A percentile compares a stretch with the other conserved stretches of the same genome.
These are phyloP conservation scores for Plasmodium falciparum DNA, from an alignment of 169 alveolate genomes.

Conservation along the genomic window DNA sequence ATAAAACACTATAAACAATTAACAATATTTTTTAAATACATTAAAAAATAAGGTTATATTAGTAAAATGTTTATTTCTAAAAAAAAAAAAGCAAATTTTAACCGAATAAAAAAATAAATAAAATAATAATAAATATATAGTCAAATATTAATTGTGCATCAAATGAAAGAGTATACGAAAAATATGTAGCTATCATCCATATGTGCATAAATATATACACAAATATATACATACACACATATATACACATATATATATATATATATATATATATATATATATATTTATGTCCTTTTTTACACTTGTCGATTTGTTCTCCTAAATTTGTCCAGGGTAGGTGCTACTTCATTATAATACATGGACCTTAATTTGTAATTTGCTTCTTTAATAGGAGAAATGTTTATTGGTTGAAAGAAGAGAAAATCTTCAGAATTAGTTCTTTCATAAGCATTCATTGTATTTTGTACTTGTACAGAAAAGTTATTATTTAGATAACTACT, in stretches of 20 bases:
- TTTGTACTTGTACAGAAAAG: slow-evolving; percentile 13
- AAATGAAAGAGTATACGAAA: too few species aligned
- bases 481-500: slow-evolving; percentile 22
- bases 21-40: too few species aligned
- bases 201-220: too few species aligned
- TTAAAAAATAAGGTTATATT: too few species aligned
- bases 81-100: too few species aligned
- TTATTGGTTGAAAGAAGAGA: slow-evolving; percentile 32
- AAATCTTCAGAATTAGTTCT: slow-evolving; percentile 23
- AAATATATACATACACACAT: not conserved
- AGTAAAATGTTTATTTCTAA: too few species aligned
- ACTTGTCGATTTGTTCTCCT: not conserved
- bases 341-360: slow-evolving; percentile 20
- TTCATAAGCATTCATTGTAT: slow-evolving; percentile 32
- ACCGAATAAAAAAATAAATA: too few species aligned
- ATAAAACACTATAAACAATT: too few species aligned
- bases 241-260: not conserved
- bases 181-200: too few species aligned
- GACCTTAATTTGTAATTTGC: slow-evolving; percentile 17
- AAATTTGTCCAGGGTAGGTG: not conserved
- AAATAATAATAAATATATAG: too few species aligned
- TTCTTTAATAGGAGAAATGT: slow-evolving; percentile 16
- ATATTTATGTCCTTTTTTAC: not conserved
- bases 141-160: too few species aligned
- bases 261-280: not conserved